Percentiles rank a stretch among this genome's conserved stretches.
Evolutionary conservation across 148 eudicot genomes (phyloP).

Genomic region (Persicaria maculosa): DNA sequence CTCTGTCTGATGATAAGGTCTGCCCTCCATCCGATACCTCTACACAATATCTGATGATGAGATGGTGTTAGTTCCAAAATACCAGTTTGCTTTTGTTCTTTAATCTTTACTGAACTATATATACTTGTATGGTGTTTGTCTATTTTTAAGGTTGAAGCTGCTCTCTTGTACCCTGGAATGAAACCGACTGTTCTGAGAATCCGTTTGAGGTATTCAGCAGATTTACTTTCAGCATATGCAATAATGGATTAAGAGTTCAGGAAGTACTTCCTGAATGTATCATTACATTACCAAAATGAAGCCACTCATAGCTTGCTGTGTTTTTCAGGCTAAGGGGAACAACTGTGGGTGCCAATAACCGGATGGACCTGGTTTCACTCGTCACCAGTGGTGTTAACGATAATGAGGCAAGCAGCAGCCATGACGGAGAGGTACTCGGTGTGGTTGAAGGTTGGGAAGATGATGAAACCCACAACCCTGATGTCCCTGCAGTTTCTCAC

Average conservation of each 20-base stretch:
- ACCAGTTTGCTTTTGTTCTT: not conserved
- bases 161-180: constrained; percentile 81
- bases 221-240: not conserved
- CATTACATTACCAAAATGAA: not conserved
- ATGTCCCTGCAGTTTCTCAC: constrained; percentile 91
- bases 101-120: not conserved
- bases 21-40: constrained; percentile 1
- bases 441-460: constrained; percentile 89
- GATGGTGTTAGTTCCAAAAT: not conserved
- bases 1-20: constrained; percentile 83
- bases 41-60: not conserved
- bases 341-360: constrained; percentile 73
- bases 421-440: constrained; percentile 64
- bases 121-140: not conserved
- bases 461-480: constrained; percentile 87
- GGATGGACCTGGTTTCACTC: constrained; percentile 77
- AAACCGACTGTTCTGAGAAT: constrained; percentile 83
- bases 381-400: constrained; percentile 78
- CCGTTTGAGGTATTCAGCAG: constrained; percentile 58
- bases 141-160: constrained; percentile 76
- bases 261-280: not conserved
- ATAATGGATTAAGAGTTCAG: not conserved
- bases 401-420: constrained; percentile 39
- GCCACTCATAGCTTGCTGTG: not conserved
- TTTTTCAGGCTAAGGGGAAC: constrained; percentile 77